Base-by-base conservation (phyloP, 2,329 filamentous ascomycete genomes). In the Fusarium cicatricum region DNA sequence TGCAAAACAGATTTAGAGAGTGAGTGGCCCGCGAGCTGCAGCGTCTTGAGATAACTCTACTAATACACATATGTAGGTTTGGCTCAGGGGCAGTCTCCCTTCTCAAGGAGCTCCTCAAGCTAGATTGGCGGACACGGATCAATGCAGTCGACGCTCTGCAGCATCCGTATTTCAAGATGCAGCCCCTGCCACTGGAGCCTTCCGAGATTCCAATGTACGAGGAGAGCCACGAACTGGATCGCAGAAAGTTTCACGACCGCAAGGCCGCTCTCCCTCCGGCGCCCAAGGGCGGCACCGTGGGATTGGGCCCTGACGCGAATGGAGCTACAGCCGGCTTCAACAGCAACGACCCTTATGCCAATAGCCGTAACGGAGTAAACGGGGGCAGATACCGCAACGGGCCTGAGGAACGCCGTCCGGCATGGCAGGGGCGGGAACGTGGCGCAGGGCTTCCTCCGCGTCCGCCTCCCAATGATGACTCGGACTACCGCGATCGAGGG, bases 201-300 rank as follows among this genome's bases (percentile, higher is more conserved):
- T 88, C 90, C 61, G 92, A 98, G 44, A 84, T 99, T n/a, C 95
- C 95, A 2, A 84, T 80, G 14, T 98, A 97, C 70, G 91, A 96
- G 71, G 94, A 97, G 69, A 97, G 92, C 38, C 95, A 99, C 75
- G 95, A 99, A 74, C 81, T 98, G n/a, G 95, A 99, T 72, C 86
- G 94, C 44, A 87, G 92, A 72, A 96, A 94, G 75, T 94, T 92
- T 66, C 89, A 96, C 64, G 90, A 92, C 54, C 89, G 95, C 69
- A 91, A 91, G 70, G 90, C 90, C 17, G 90, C 88, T 17, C 82
- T 94, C 11, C 94, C 94, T 4, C 94, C 95, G 11, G 95, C 94
- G 1, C 95, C 95, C 0, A 92, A 94, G 65, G 94, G 93, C 11
- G 94, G 92, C 4, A 92, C 91, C 1, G 92, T 97, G 3, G 94